A percentile compares a stretch with the other conserved stretches of the same genome.
Evolutionary conservation across 176 grass and related monocot genomes (phyloP).

Genomic region (Aegilops speltoides): DNA sequence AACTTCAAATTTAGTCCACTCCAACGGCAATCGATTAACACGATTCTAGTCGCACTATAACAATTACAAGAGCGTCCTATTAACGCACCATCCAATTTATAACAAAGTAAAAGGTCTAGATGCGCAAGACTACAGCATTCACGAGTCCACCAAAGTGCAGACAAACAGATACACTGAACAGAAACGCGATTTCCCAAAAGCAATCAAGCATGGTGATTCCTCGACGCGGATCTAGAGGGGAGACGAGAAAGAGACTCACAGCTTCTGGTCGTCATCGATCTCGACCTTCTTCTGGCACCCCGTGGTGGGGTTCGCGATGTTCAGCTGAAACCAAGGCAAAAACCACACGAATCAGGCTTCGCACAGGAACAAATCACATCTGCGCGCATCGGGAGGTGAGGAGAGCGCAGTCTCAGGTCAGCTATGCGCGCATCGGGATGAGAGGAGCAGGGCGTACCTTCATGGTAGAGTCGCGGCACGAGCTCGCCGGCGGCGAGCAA

Average conservation of each 20-base stretch:
- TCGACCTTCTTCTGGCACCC: slow-evolving; percentile 98
- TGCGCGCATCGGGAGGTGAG: neutral
- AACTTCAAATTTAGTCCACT: no score
- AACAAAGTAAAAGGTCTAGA: neutral
- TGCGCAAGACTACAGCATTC: neutral
- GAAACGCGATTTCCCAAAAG: neutral
- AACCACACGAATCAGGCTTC: neutral
- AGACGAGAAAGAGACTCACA: slow-evolving; percentile 44
- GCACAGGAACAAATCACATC: neutral
- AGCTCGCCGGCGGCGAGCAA: slow-evolving; percentile 37
- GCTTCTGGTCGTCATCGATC: slow-evolving; percentile 97
- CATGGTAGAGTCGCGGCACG: slow-evolving; percentile 33
- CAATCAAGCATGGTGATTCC: neutral
- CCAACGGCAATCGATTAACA: no score
- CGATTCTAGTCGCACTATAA: neutral
- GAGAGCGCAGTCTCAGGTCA: neutral
- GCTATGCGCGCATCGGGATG: neutral
- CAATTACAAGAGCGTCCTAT: neutral
- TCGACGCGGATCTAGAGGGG: neutral
- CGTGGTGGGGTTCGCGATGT: slow-evolving; percentile 92
- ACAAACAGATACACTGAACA: neutral
- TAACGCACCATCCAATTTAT: neutral
- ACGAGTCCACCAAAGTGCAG: neutral
- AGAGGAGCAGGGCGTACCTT: slow-evolving; percentile 27
- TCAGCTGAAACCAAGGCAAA: slow-evolving; percentile 53